Percentiles rank a stretch among this genome's conserved stretches.
Evolutionary conservation across 2,329 filamentous ascomycete genomes (phyloP).

Genomic region (Sporothrix variecibatus): DNA sequence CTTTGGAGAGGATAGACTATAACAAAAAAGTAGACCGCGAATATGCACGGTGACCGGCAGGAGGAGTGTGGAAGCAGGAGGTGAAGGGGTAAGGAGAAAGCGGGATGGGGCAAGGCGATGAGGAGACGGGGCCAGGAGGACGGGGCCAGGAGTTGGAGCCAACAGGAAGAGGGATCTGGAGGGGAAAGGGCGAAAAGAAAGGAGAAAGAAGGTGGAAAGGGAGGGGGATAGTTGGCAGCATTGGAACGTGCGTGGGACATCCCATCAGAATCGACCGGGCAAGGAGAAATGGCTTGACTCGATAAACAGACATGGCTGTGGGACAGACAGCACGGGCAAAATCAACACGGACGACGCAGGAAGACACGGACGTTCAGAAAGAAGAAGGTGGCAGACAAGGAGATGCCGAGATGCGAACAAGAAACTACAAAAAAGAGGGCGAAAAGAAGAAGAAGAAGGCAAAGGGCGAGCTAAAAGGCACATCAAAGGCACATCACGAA

Average conservation of each 20-base stretch:
- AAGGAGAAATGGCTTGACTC: background rate
- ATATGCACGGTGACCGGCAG: background rate
- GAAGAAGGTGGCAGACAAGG: background rate
- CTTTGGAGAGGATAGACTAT: too few species aligned
- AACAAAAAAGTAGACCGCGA: background rate
- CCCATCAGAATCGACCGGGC: background rate
- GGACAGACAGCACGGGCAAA: background rate
- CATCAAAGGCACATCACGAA: background rate
- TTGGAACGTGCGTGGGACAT: background rate
- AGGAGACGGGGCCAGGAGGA: background rate
- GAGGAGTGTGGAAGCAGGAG: background rate
- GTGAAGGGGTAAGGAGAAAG: background rate
- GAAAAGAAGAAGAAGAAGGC: background rate
- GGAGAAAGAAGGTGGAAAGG: background rate
- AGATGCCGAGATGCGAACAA: background rate
- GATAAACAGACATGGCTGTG: background rate
- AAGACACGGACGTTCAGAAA: background rate
- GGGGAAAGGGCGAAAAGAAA: background rate
- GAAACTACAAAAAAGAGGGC: background rate
- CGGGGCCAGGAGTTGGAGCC: background rate
- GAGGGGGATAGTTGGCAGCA: background rate
- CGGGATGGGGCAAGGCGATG: background rate
- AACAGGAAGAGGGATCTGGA: background rate
- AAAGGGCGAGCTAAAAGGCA: background rate
- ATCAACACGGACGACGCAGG: background rate